Evolutionary conservation across 2,329 filamentous ascomycete species (phyloP).

Genomic region (Apiospora pterosperma): DNA sequence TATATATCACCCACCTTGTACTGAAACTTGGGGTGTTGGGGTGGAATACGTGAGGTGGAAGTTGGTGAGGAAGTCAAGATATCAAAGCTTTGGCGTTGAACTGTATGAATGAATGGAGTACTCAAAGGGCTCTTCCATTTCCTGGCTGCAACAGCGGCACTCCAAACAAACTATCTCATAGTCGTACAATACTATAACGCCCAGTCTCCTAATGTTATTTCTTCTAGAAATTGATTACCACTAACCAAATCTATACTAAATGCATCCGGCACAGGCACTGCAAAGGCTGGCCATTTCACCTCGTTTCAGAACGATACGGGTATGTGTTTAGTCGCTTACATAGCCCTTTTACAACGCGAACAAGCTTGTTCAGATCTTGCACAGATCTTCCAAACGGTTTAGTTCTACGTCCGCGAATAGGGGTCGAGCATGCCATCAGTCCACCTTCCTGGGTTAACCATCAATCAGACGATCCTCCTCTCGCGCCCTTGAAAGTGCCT

Average conservation of each 20-base stretch:
- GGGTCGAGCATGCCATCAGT: neutral
- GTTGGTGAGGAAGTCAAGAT: no score
- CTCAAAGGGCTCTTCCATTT: no score
- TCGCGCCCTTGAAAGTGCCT: slow-evolving; percentile 46
- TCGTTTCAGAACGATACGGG: neutral
- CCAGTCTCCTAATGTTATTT: neutral
- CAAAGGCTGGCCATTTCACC: neutral
- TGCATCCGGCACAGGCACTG: neutral
- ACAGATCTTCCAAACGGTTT: neutral
- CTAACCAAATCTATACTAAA: neutral
- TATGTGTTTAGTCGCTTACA: neutral
- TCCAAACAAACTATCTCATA: neutral
- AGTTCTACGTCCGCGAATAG: neutral
- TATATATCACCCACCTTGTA: neutral
- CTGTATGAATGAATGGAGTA: no score
- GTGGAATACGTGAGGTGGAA: no score
- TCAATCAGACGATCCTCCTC: slow-evolving; percentile 41
- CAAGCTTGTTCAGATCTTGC: neutral
- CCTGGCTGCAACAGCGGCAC: no score
- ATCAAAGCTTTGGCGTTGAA: no score
- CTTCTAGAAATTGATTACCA: neutral
- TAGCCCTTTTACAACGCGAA: neutral
- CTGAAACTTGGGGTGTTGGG: neutral
- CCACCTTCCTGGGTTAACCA: slow-evolving; percentile 14
- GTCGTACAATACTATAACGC: neutral